Base-by-base conservation (phyloP, 805 yeast genomes). In the Cyberlindnera veronae region DNA sequence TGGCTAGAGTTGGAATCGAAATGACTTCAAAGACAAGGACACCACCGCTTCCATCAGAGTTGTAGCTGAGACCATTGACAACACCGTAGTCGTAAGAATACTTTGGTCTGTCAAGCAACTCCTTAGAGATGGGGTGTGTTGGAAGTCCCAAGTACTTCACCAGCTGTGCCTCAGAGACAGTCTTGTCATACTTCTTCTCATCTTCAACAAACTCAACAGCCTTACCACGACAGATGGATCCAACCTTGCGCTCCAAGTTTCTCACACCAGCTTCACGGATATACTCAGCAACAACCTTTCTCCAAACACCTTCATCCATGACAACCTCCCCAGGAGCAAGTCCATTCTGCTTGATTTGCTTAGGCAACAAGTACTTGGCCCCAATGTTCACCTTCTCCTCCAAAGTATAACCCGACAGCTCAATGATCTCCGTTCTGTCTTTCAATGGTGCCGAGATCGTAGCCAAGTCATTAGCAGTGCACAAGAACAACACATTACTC, bases 221-320 rank as follows among this genome's bases (percentile, higher is more conserved):
- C 54, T 84, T 84, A 45, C 77, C 81, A 38, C 97, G 73, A 53
- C 95, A 88, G 21, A 89, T 69, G 0, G 86, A 71, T 0, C 89
- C 89, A 38, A 89, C 67, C 41, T 73, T 71, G 32, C 95, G 70
- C 54, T 88, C 95, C 45, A 89, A 68, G 44, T 76, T 79, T 51
- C 96, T 72, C 15, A 88, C 95, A 3, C 96, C 96, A 0, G 95
- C 77, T 60, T 88, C 96, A 39, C 90, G 68, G 0, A 95, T 84
- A 57, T 87, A 88, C 46, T 73, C 75, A 3, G 77, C 66, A 19
- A 87, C 82, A 34, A 88, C 65, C 35, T 72, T 71, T 51, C 74
- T 63, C 68, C 88, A 69, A 1, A 83, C 80, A 0, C 69, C 69
- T 17, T 74, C 73, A 14, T 66, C 66, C 5, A 87, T 60, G 5